Evolutionary conservation across 208 protist species (phyloP).

Genomic region (Crithidia thermophila): DNA sequence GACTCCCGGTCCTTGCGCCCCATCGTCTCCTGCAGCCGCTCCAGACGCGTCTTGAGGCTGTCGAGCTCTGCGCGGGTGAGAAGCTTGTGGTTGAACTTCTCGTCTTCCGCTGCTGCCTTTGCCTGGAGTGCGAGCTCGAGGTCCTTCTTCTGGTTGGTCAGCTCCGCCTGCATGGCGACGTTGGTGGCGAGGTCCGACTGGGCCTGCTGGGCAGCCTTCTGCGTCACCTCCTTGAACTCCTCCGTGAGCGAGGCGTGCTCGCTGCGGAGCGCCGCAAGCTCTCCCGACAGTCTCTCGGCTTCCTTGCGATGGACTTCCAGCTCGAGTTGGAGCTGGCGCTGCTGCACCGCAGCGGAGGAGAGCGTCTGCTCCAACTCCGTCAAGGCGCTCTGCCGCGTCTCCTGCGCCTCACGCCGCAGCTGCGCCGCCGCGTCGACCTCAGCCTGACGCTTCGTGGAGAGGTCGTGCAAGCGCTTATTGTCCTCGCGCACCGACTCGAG

Average conservation of each 20-base stretch:
- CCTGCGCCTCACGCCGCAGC: constrained; percentile 56
- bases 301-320: constrained; percentile 73
- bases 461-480: constrained; percentile 68
- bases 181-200: constrained; percentile 83
- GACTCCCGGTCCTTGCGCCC: constrained; percentile 78
- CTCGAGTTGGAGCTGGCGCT: constrained; percentile 77
- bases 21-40: constrained; percentile 74
- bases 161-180: constrained; percentile 66
- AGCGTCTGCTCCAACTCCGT: constrained; percentile 50
- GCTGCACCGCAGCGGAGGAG: constrained; percentile 58
- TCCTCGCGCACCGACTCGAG: constrained; percentile 81
- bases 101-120: constrained; percentile 48
- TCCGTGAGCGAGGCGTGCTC: constrained; percentile 36
- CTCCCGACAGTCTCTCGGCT: constrained; percentile 62
- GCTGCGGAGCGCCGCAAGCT: constrained; percentile 30
- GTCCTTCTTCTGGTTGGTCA: constrained; percentile 76
- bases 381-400: constrained; percentile 34
- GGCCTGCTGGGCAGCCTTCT: constrained; percentile 57
- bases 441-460: constrained; percentile 38
- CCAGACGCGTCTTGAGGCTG: constrained; percentile 69
- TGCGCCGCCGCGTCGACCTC: constrained; percentile 55
- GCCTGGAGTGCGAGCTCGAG: constrained; percentile 52
- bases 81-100: constrained; percentile 70
- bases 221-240: constrained; percentile 43
- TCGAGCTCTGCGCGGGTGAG: constrained; percentile 76